Evolutionary conservation across 31 red algal species (phyloP).

Genomic region (Odonthalia washingtoniensis): DNA sequence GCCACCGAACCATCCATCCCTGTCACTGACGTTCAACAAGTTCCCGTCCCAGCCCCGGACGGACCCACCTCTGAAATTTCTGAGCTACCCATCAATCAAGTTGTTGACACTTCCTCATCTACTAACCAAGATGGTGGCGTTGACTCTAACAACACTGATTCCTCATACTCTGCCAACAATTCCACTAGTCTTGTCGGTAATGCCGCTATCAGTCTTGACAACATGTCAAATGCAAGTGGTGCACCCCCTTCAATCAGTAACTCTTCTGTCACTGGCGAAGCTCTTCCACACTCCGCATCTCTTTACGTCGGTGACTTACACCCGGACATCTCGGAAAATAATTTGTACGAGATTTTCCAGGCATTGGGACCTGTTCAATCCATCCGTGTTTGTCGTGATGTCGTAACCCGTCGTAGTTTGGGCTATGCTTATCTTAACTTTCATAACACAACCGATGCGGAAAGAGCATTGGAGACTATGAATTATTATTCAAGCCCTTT

Average conservation of each 20-base stretch:
- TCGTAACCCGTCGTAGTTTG: slow-evolving; percentile 89
- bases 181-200: not conserved
- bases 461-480: slow-evolving; percentile 97
- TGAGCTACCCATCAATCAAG: too few relatives aligned
- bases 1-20: too few relatives aligned
- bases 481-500: slow-evolving; percentile 90
- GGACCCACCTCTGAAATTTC: too few relatives aligned
- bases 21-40: too few relatives aligned
- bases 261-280: slow-evolving; percentile 1
- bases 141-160: not conserved
- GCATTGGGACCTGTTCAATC: slow-evolving; percentile 93
- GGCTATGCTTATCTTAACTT: slow-evolving; percentile 99
- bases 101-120: too few relatives aligned
- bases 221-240: not conserved
- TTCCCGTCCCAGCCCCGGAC: too few relatives aligned
- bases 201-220: not conserved
- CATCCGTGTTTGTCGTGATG: slow-evolving; percentile 95
- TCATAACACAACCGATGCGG: slow-evolving; percentile 93
- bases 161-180: not conserved
- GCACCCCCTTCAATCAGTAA: not conserved
- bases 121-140: not conserved
- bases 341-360: slow-evolving; percentile 97
- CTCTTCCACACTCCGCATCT: slow-evolving; percentile 65
- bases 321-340: slow-evolving; percentile 89
- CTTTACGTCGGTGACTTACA: slow-evolving; percentile 98